phyloP scores from a whole-genome alignment of 176 grass and related monocot genomes.

The Chrysopogon serrulatus region DNA sequence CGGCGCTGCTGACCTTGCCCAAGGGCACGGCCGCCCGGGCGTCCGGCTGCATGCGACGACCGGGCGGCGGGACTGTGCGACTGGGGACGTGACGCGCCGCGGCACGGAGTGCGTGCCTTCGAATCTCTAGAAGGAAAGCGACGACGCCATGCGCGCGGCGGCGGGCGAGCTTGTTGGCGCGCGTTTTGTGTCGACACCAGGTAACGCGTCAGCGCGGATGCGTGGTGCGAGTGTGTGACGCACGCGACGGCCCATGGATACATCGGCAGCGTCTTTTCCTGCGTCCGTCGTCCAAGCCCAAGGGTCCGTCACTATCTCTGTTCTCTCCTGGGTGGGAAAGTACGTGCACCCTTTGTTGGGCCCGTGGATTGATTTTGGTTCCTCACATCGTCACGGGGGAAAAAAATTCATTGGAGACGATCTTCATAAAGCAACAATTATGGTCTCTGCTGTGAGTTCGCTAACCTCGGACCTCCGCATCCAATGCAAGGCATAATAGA shows the following conservation, averaged over 20 bases:
- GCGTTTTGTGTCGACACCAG: background rate
- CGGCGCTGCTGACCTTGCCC: background rate
- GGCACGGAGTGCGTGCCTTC: no score
- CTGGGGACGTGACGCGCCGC: no score
- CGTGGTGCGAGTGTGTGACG: background rate
- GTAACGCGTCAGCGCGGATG: background rate
- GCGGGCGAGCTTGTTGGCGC: no score
- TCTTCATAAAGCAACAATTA: background rate
- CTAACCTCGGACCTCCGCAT: no score
- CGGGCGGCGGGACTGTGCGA: background rate
- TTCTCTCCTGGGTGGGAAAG: background rate
- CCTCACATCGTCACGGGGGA: no score
- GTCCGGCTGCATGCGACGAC: background rate
- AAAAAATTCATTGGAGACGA: no score
- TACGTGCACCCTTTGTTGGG: background rate
- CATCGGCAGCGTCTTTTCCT: background rate
- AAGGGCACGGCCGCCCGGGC: background rate
- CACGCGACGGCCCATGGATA: background rate
- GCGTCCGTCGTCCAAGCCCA: background rate
- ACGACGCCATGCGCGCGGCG: background rate
- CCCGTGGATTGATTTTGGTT: background rate
- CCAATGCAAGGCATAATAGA: no score
- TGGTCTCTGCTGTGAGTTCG: background rate
- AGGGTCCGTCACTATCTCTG: background rate
- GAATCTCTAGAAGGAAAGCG: slow-evolving; percentile 3